A percentile compares a stretch with the other conserved stretches of the same genome.
Conservation (phyloP, 2,329 filamentous ascomycete species). For the Pseudogymnoascus sp. region DNA sequence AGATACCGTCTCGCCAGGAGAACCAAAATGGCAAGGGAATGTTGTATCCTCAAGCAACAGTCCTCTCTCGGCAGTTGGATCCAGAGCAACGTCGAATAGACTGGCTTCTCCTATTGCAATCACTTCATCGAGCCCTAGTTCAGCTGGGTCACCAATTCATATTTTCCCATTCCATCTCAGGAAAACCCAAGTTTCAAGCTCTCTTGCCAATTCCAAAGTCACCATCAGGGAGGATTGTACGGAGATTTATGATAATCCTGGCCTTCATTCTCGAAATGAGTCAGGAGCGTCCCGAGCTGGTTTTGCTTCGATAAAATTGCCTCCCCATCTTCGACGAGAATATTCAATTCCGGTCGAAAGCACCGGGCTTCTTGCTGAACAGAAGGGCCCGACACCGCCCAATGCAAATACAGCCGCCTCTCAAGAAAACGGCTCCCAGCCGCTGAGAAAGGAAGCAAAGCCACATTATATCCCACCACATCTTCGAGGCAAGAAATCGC, state of each 20-base stretch:
- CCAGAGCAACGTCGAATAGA: neutral
- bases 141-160: neutral
- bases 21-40: neutral
- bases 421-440: neutral
- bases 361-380: neutral
- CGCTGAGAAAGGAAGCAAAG: neutral
- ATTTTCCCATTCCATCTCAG: neutral
- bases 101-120: neutral
- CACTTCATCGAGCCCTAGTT: neutral
- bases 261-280: neutral
- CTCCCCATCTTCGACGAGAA: neutral
- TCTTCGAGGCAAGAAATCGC: slow-evolving; percentile 7
- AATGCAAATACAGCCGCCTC: neutral
- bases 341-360: neutral
- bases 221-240: neutral
- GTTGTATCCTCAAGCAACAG: neutral
- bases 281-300: neutral
- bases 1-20: neutral
- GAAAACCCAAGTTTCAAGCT: neutral
- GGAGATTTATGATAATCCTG: neutral
- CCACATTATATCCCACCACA: slow-evolving; percentile 10
- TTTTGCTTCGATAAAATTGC: neutral
- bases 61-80: neutral
- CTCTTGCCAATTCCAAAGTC: neutral
- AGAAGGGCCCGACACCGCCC: neutral